Percentiles rank a stretch among this genome's conserved stretches.
These are phyloP conservation scores for Coniochaeta hoffmannii DNA, from an alignment of 2,329 filamentous ascomycete genomes.

Conservation along the genomic window DNA sequence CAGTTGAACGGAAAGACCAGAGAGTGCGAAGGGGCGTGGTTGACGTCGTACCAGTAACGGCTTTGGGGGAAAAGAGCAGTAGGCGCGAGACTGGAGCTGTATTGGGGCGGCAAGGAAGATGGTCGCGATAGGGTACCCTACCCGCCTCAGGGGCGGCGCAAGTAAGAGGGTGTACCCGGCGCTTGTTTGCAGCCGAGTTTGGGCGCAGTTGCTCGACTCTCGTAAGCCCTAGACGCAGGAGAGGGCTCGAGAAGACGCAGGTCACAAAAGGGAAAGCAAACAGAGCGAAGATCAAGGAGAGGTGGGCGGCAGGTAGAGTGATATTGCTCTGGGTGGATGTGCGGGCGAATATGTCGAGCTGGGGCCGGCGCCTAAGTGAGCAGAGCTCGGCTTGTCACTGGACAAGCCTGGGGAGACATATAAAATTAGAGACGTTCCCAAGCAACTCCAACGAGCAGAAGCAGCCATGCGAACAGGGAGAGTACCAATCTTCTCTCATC, in stretches of 20 bases:
- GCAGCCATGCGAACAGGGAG: constrained; percentile 35
- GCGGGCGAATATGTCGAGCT: constrained; percentile 31
- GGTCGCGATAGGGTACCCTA: constrained; percentile 12
- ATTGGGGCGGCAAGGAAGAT: constrained; percentile 22
- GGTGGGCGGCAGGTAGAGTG: constrained; percentile 9
- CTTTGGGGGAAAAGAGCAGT: constrained; percentile 15
- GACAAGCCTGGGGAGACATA: constrained; percentile 28
- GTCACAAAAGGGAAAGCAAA: neutral
- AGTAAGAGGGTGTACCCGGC: constrained; percentile 19
- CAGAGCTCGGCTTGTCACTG: constrained; percentile 33
- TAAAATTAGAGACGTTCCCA: constrained; percentile 34
- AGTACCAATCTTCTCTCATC: constrained; percentile 25
- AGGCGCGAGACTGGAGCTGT: constrained; percentile 16
- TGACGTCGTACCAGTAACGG: constrained; percentile 13
- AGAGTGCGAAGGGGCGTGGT: constrained; percentile 9
- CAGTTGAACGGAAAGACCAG: constrained; percentile 3
- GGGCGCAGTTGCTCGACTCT: constrained; percentile 8
- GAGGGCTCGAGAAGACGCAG: neutral
- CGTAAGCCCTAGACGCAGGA: constrained; percentile 8
- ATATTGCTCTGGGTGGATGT: constrained; percentile 21
- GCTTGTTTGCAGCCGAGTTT: constrained; percentile 20
- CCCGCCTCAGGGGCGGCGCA: constrained; percentile 16
- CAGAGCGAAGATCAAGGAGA: neutral
- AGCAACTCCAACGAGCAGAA: constrained; percentile 32
- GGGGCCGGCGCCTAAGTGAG: constrained; percentile 32